Evolutionary conservation across 1,284 basidiomycete species (phyloP).

Genomic region (Apiotrichum mycotoxinovorans): DNA sequence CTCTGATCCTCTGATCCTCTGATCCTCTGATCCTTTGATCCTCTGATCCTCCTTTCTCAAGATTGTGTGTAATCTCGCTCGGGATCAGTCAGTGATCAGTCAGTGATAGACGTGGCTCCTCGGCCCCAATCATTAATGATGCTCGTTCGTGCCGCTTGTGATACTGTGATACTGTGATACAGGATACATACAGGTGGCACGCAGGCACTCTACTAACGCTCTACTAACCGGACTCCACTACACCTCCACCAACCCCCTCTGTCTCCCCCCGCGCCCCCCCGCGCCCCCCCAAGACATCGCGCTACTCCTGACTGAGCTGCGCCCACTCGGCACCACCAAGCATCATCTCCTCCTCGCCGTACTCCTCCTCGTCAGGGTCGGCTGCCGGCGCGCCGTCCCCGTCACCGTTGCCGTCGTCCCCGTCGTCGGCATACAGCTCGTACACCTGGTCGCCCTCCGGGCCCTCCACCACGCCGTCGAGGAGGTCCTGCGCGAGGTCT

Average conservation of each 20-base stretch:
- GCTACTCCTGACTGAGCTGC: neutral
- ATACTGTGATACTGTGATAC: neutral
- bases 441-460: slow-evolving; percentile 65
- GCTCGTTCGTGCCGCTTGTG: too few relatives aligned
- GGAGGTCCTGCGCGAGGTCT: slow-evolving; percentile 66
- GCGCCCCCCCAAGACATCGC: too few relatives aligned
- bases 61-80: too few relatives aligned
- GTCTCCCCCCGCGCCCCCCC: too few relatives aligned
- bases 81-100: too few relatives aligned
- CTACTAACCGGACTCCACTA: too few relatives aligned
- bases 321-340: neutral
- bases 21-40: too few relatives aligned
- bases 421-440: slow-evolving; percentile 57
- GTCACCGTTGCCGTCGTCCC: neutral
- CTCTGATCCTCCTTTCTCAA: too few relatives aligned
- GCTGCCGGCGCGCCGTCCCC: neutral
- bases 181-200: neutral
- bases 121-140: too few relatives aligned
- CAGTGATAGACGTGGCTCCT: too few relatives aligned
- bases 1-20: too few relatives aligned
- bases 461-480: slow-evolving; percentile 69
- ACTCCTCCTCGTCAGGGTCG: neutral
- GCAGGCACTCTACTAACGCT: neutral
- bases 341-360: slow-evolving; percentile 4
- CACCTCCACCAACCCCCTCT: too few relatives aligned